phyloP scores from a whole-genome alignment of 371 early-diverging fungal genomes.

The Rhizopus microsporus region DNA sequence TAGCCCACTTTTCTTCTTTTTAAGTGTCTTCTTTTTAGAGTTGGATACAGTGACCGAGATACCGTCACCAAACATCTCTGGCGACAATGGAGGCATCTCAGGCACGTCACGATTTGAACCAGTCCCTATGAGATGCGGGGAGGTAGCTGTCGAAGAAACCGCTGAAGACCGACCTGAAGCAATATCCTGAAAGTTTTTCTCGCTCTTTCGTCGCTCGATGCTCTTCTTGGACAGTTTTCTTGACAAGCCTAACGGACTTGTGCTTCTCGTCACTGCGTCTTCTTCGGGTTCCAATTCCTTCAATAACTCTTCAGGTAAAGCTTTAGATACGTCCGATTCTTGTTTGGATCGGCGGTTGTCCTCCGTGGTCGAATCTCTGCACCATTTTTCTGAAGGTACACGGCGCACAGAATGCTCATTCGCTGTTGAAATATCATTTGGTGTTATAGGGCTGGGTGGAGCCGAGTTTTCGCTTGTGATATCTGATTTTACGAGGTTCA shows the following conservation, averaged over 20 bases:
- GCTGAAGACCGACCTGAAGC: conserved; percentile 9
- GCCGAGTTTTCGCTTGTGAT: neutral
- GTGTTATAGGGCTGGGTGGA: neutral
- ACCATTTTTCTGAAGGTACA: conserved; percentile 45
- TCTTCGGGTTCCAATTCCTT: conserved; percentile 20
- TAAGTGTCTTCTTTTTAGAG: conserved; percentile 1
- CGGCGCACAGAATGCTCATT: conserved; percentile 11
- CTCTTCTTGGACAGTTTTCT: conserved; percentile 29
- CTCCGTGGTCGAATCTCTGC: conserved; percentile 26
- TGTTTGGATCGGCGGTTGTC: conserved; percentile 1
- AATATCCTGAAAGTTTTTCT: conserved; percentile 23
- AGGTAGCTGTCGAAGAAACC: conserved; percentile 16
- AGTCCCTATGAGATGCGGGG: conserved; percentile 9
- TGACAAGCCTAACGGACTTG: conserved; percentile 25
- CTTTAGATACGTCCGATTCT: neutral
- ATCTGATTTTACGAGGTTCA: neutral
- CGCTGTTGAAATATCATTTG: neutral
- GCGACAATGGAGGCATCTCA: conserved; percentile 18
- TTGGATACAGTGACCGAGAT: neutral
- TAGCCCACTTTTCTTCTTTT: neutral
- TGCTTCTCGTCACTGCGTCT: neutral
- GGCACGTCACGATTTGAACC: conserved; percentile 10
- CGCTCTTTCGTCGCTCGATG: conserved; percentile 32
- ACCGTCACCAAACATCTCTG: conserved; percentile 4
- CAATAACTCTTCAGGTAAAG: conserved; percentile 25